Conservation (phyloP, 345 rosid species). For the Dimocarpus longan region DNA sequence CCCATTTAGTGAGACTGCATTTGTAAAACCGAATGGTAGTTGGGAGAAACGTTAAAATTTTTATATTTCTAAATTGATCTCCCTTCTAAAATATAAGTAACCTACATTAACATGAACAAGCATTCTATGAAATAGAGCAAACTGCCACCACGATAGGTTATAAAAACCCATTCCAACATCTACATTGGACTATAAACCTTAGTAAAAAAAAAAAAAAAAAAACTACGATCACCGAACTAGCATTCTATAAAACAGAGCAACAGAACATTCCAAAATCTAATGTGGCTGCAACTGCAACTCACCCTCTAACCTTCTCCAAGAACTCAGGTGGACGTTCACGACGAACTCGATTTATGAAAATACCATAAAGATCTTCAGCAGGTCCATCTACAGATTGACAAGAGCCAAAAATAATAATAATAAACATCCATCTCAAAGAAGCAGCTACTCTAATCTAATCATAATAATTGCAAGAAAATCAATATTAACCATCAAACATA, state of each 20-base stretch:
- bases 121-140: neutral
- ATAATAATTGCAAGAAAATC: conserved; percentile 2
- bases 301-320: conserved; percentile 80
- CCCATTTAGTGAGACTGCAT: conserved; percentile 97
- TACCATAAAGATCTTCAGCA: conserved; percentile 95
- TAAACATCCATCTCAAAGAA: neutral
- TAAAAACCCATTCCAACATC: neutral
- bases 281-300: conserved; percentile 27
- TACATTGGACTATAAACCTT: neutral
- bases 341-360: conserved; percentile 80
- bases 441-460: neutral
- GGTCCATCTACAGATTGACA: conserved; percentile 64
- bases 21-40: conserved; percentile 8
- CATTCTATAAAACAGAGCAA: neutral
- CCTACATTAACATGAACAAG: neutral
- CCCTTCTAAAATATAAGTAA: neutral
- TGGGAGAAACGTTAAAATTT: conserved; percentile 12
- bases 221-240: neutral
- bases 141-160: neutral
- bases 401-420: neutral
- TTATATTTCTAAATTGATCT: neutral
- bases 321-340: conserved; percentile 76
- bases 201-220: neutral
- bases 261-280: neutral
- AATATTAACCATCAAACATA: neutral